Percentiles rank a stretch among this genome's conserved stretches.
Evolutionary conservation across 1,139 yeast species (phyloP).

Genomic region (Zygosaccharomyces sapae): DNA sequence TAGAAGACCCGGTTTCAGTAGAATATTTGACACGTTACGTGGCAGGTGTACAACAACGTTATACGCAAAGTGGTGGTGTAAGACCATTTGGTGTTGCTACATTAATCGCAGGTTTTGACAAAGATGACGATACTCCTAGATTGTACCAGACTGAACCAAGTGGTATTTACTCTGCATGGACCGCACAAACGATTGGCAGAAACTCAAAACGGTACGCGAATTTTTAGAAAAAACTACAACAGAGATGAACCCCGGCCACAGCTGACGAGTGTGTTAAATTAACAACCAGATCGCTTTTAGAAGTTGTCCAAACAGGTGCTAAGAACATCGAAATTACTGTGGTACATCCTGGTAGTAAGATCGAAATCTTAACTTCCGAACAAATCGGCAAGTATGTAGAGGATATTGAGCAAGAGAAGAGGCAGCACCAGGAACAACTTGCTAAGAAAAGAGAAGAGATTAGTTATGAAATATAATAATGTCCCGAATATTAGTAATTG

Average conservation of each 20-base stretch:
- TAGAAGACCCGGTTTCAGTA: slow-evolving; percentile 89
- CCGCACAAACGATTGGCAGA: slow-evolving; percentile 96
- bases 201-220: slow-evolving; percentile 91
- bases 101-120: slow-evolving; percentile 91
- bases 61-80: slow-evolving; percentile 97
- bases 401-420: slow-evolving; percentile 83
- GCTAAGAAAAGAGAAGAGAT: slow-evolving; percentile 57
- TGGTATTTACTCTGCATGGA: slow-evolving; percentile 97
- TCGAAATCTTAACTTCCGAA: slow-evolving; percentile 58
- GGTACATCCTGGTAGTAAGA: slow-evolving; percentile 60
- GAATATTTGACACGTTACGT: slow-evolving; percentile 91
- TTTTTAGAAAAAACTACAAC: slow-evolving; percentile 83
- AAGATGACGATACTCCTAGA: slow-evolving; percentile 73
- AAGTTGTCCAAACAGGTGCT: slow-evolving; percentile 97
- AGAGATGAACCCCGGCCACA: slow-evolving; percentile 53
- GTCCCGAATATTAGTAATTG: background rate
- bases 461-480: no score
- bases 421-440: slow-evolving; percentile 61
- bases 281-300: slow-evolving; percentile 81
- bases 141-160: slow-evolving; percentile 96
- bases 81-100: slow-evolving; percentile 97
- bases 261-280: slow-evolving; percentile 76
- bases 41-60: slow-evolving; percentile 95
- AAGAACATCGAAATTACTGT: slow-evolving; percentile 94
- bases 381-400: slow-evolving; percentile 74